Evolutionary conservation across 768 basidiomycete genomes (phyloP), one percentile per base, ranked within the genome.

Genomic region (Melanogaster broomeanus): DNA sequence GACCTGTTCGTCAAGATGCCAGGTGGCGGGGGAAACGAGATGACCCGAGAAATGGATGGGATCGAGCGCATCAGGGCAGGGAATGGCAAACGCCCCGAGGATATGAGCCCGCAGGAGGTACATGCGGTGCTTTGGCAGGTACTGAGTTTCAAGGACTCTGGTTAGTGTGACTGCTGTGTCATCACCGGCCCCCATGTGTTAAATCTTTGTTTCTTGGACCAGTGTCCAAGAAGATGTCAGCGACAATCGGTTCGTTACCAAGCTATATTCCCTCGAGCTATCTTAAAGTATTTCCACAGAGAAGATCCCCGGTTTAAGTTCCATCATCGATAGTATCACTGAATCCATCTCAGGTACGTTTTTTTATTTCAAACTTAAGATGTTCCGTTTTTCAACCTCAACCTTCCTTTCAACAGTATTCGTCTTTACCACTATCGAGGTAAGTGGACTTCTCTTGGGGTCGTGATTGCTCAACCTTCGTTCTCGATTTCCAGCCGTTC

Each of bases 81-180:
- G 0, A 84, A 83, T 0, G 88, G 86, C 5, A 88, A 84, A 66
- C 72, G 76, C 13, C 89, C 93, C 0, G 82, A 85, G 54, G 81
- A 89, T 16, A 90, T 98, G 92, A 84, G 72, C 45, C 93, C 94
- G 4, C 90, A 95, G 69, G 92, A 98, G 67, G 59, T 96, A 44
- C 91, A 94, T 66, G 72, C 80, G 2, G 82, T 85, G 3, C 71
- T 95, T 19, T 95, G 93, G 92, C 83, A 91, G 70, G 83, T 96
- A 6, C 67, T 98, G 64, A 84, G 76, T 24, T 95, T 95, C 72
- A 77, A 92, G 44, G 93, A 96, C 70, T 83, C 83, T 6, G 81
- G 85, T 85, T 18, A 38, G 28, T 44, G 34, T 15, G 18, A 53
- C 25, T 15, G 39, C 7, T 34, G 28, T 41, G 9, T 46, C 15